Percentiles rank a stretch among this genome's conserved stretches.
Evolutionary conservation across 306 rosid species (phyloP).

Genomic region (Prunus campanulata): DNA sequence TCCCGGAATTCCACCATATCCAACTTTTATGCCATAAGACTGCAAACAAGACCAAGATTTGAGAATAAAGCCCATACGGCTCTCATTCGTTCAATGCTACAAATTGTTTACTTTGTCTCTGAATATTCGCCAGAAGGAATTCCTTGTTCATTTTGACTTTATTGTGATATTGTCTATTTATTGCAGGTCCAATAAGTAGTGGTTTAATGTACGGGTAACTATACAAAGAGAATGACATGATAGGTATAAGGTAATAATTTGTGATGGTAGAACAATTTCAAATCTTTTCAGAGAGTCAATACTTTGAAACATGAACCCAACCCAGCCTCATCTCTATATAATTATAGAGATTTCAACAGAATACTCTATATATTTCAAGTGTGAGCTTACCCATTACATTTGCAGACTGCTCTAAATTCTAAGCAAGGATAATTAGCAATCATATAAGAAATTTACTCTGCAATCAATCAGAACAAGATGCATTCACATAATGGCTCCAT

Average conservation of each 20-base stretch:
- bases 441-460: not conserved
- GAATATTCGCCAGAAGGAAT: not conserved
- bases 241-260: not conserved
- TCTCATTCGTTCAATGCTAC: not conserved
- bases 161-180: not conserved
- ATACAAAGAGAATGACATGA: not conserved
- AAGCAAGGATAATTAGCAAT: slow-evolving; percentile 1
- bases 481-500: not conserved
- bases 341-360: not conserved
- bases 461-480: not conserved
- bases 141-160: not conserved
- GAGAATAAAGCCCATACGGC: slow-evolving; percentile 18
- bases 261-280: not conserved
- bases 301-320: not conserved
- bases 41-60: slow-evolving; percentile 39
- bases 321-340: not conserved
- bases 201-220: not conserved
- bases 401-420: not conserved
- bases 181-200: not conserved
- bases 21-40: slow-evolving; percentile 98
- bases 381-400: not conserved
- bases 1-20: slow-evolving; percentile 97
- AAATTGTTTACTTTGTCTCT: not conserved
- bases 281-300: not conserved
- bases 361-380: not conserved